Evolutionary conservation across 1,284 basidiomycete species (phyloP).

Genomic region (Irpex rosettiformis): DNA sequence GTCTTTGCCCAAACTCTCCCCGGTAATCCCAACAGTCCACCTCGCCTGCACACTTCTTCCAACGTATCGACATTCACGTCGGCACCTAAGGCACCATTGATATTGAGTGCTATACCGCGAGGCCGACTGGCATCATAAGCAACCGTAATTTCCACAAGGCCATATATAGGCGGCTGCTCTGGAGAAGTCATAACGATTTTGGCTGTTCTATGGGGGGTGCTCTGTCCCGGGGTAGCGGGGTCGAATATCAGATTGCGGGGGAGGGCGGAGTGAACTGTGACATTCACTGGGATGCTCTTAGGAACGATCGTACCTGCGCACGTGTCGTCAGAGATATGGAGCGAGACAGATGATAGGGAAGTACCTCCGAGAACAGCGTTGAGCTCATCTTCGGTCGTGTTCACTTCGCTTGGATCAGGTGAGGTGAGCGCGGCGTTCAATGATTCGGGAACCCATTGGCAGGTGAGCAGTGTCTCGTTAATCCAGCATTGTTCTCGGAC

Average conservation of each 20-base stretch:
- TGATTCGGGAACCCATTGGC: constrained; percentile 57
- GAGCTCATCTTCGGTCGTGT: constrained; percentile 49
- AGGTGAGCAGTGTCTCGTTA: constrained; percentile 57
- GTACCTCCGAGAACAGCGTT: constrained; percentile 53
- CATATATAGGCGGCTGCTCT: constrained; percentile 56
- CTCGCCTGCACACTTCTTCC: constrained; percentile 43
- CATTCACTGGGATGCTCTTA: constrained; percentile 58
- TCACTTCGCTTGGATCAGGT: constrained; percentile 27
- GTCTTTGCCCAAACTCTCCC: constrained; percentile 35
- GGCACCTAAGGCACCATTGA: constrained; percentile 55
- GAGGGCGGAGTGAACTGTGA: constrained; percentile 40
- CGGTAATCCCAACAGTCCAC: constrained; percentile 33
- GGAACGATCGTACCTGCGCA: constrained; percentile 48
- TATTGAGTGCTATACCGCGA: constrained; percentile 48
- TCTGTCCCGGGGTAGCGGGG: constrained; percentile 29
- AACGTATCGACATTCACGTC: constrained; percentile 46
- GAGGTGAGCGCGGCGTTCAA: constrained; percentile 19
- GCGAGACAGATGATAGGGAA: constrained; percentile 11
- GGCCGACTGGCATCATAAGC: constrained; percentile 47
- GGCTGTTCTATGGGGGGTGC: constrained; percentile 31
- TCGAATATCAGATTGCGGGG: constrained; percentile 22
- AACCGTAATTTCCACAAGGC: constrained; percentile 54
- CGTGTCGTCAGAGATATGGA: neutral
- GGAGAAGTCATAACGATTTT: constrained; percentile 50
- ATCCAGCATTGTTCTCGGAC: constrained; percentile 78